Evolutionary conservation across 768 basidiomycete species (phyloP).

Genomic region (Suillus variegatus): DNA sequence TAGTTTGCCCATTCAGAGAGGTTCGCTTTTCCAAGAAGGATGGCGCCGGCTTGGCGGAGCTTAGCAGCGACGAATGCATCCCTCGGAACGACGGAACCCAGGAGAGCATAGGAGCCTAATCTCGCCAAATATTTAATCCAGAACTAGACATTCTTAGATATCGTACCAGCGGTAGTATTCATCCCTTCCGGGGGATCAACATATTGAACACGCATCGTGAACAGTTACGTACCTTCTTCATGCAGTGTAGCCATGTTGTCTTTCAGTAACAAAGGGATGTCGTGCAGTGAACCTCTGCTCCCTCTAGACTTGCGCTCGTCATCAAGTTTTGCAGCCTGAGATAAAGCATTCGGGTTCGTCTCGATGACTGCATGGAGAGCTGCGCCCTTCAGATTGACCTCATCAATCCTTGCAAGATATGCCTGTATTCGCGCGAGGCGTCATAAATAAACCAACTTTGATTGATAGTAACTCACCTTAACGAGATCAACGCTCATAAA

Average conservation of each 20-base stretch:
- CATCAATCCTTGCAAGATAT: slow-evolving; percentile 65
- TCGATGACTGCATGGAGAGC: slow-evolving; percentile 62
- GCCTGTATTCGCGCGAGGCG: slow-evolving; percentile 39
- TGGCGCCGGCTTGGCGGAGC: slow-evolving; percentile 34
- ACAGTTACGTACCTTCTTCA: slow-evolving; percentile 26
- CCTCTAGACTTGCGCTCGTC: slow-evolving; percentile 46
- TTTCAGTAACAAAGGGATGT: slow-evolving; percentile 61
- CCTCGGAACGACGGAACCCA: slow-evolving; percentile 35
- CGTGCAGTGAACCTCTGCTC: slow-evolving; percentile 50
- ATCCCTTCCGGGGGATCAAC: slow-evolving; percentile 26
- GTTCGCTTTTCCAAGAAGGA: slow-evolving; percentile 44
- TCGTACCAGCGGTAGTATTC: slow-evolving; percentile 40
- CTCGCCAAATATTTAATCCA: slow-evolving; percentile 3
- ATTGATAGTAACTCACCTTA: slow-evolving; percentile 39
- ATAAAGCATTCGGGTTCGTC: slow-evolving; percentile 54
- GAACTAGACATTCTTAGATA: not conserved
- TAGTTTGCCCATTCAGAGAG: slow-evolving; percentile 48
- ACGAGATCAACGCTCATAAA: slow-evolving; percentile 67
- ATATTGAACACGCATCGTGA: slow-evolving; percentile 4
- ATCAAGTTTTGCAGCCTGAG: slow-evolving; percentile 53
- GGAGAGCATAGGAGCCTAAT: slow-evolving; percentile 36
- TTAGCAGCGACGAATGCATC: slow-evolving; percentile 34
- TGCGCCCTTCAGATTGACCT: slow-evolving; percentile 63
- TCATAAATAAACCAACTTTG: not conserved
- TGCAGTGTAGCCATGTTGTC: slow-evolving; percentile 40